Base-by-base conservation (phyloP, 208 protist genomes). In the Trypanosoma theileri region DNA sequence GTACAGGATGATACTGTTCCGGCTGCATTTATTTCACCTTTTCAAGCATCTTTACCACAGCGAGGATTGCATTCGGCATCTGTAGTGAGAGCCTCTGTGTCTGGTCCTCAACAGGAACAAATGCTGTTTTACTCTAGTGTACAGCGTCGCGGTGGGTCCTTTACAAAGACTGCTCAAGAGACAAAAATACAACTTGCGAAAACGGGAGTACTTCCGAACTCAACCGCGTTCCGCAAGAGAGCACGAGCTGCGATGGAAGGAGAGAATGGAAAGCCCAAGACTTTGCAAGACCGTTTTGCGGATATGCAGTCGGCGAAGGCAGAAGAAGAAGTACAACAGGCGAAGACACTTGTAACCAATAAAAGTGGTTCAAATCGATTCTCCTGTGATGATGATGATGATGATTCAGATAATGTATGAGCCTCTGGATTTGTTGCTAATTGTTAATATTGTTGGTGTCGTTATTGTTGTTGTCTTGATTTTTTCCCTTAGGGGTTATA, bases 91-190 rank as follows among this genome's bases (percentile, higher is more conserved):
- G 82, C 84, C 22, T 79, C 66, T 51, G 62, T 79, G 11, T 62
- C 73, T 10, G 66, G 77, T 9, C 77, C 73, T 0, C 74, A 77
- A 52, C 66, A 65, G 73, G 35, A 88, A 82, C 64, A 89, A 68
- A 82, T 92, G 31, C 66, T 88, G 12, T 94, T 94, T 57, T 94
- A 86, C 77, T 91, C 82, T 63, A 92, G 86, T 62, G 84, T 94
- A 19, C 85, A 92, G 67, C 83, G 87, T 61, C 83, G 84, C 26
- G 89, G 89, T 14, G 89, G 89, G 46, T 84, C 80, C 72, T 92
- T 92, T 65, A 91, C 89, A 10, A 70, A 71, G 26, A 80, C 78
- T n/a, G 84, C 89, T 62, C 65, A 76, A 11, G 89, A 92, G 58
- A 91, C 86, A 42, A 82, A 79, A 28, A 69, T 71, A 17, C 86